phyloP scores from a whole-genome alignment of 2,329 filamentous ascomycete species.

The Hymenoscyphus infarciens region DNA sequence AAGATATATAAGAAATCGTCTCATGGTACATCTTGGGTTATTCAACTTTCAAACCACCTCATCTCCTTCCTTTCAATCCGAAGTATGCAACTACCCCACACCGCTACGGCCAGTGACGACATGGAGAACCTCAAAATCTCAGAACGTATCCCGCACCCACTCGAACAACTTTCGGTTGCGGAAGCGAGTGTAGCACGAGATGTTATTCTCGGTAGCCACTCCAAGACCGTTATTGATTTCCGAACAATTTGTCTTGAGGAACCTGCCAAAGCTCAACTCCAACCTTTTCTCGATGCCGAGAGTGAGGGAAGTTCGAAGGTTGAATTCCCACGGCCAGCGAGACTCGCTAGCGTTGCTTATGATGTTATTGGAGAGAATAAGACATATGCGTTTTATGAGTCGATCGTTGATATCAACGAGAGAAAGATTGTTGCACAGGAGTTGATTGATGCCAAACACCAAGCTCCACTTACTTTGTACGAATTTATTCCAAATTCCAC shows the following conservation, averaged over 20 bases:
- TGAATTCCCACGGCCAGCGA: conserved; percentile 42
- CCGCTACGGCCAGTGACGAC: background rate
- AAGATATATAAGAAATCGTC: background rate
- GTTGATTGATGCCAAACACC: conserved; percentile 45
- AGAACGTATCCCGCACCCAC: conserved; percentile 40
- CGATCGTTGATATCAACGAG: conserved; percentile 45
- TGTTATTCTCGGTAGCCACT: conserved; percentile 37
- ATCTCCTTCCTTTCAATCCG: background rate
- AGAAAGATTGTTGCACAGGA: conserved; percentile 42
- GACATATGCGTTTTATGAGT: conserved; percentile 51
- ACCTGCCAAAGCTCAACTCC: conserved; percentile 48
- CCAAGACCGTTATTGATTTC: conserved; percentile 52
- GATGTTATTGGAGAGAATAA: conserved; percentile 52
- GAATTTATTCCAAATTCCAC: background rate
- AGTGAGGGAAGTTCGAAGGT: conserved; percentile 38
- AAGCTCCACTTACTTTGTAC: conserved; percentile 46
- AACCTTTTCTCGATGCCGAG: conserved; percentile 47
- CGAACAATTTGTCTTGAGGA: conserved; percentile 57
- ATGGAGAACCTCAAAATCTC: conserved; percentile 2
- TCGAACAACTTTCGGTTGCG: conserved; percentile 43
- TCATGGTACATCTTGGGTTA: background rate
- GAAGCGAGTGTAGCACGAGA: conserved; percentile 51
- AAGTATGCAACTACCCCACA: background rate
- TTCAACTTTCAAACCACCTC: background rate
- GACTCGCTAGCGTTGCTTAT: conserved; percentile 53